A percentile compares a stretch with the other conserved stretches of the same genome.
These are phyloP conservation scores for Podospora anserina DNA, from an alignment of 495 filamentous ascomycete species.

Conservation along the genomic window DNA sequence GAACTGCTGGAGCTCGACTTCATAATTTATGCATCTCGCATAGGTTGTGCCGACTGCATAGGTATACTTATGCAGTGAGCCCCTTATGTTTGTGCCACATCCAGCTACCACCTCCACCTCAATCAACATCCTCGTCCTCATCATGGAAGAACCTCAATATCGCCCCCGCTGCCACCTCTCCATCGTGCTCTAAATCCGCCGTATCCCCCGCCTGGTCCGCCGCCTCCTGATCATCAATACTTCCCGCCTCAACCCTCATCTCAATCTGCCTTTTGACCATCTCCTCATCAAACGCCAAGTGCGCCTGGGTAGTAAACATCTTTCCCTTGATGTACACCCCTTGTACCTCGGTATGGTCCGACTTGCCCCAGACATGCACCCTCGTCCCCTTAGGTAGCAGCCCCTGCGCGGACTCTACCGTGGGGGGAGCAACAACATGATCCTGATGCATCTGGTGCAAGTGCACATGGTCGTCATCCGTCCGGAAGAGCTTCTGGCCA, in stretches of 20 bases:
- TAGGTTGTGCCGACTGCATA: background rate
- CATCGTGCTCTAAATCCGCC: slow-evolving; percentile 32
- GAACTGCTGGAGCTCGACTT: background rate
- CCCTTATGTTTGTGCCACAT: background rate
- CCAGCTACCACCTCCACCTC: background rate
- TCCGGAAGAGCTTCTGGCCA: slow-evolving; percentile 69
- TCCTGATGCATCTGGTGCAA: slow-evolving; percentile 86
- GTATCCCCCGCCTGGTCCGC: slow-evolving; percentile 34
- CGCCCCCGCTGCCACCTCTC: slow-evolving; percentile 29
- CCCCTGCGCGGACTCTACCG: slow-evolving; percentile 35
- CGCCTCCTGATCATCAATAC: slow-evolving; percentile 49
- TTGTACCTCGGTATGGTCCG: slow-evolving; percentile 56
- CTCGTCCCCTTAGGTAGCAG: slow-evolving; percentile 48
- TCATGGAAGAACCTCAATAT: slow-evolving; percentile 40
- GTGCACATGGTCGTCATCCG: slow-evolving; percentile 44
- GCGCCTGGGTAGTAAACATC: slow-evolving; percentile 77
- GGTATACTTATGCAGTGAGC: too few relatives aligned
- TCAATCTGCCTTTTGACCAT: slow-evolving; percentile 66
- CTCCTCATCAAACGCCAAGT: slow-evolving; percentile 74
- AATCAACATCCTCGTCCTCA: slow-evolving; percentile 29
- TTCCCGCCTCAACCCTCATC: slow-evolving; percentile 53
- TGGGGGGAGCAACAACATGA: slow-evolving; percentile 55
- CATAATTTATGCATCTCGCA: background rate
- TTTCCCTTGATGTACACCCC: slow-evolving; percentile 66
- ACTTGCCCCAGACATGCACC: slow-evolving; percentile 33